A percentile compares a stretch with the other conserved stretches of the same genome.
These are phyloP conservation scores for Paramecium pentaurelia DNA, from an alignment of 73 alveolate species.

Conservation along the genomic window DNA sequence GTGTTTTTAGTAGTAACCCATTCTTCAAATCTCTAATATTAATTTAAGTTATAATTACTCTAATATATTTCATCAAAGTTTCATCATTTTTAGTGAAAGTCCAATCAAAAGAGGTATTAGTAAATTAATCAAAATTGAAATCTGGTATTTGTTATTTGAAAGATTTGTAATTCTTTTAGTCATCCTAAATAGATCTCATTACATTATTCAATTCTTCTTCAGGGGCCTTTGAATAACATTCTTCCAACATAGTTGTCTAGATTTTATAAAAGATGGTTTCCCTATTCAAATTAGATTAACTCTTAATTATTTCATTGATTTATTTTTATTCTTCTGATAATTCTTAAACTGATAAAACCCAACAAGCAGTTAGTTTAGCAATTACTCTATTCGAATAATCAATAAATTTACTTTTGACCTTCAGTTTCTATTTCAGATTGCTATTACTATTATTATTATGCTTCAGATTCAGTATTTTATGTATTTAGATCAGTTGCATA, in stretches of 20 bases:
- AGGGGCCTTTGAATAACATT: background rate
- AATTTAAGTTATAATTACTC: background rate
- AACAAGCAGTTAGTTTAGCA: background rate
- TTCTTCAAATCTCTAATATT: background rate
- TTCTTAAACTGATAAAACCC: constrained; percentile 20
- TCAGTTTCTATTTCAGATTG: background rate
- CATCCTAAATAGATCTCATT: background rate
- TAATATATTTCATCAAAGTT: background rate
- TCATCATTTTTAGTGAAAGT: background rate
- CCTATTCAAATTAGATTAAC: background rate
- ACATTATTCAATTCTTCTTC: background rate
- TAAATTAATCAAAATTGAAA: background rate
- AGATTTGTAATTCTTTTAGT: background rate
- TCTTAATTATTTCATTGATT: background rate
- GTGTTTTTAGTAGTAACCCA: background rate
- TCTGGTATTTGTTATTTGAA: background rate
- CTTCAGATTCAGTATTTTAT: background rate
- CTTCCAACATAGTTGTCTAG: background rate
- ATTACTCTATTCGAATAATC: background rate
- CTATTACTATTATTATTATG: background rate
- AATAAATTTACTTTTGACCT: background rate
- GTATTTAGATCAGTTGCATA: background rate
- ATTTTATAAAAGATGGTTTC: background rate
- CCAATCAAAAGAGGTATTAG: background rate
- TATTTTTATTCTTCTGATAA: background rate